Evolutionary conservation across 345 rosid genomes (phyloP), one percentile per base, ranked within the genome.

Genomic region (Pelargonium nanum): DNA sequence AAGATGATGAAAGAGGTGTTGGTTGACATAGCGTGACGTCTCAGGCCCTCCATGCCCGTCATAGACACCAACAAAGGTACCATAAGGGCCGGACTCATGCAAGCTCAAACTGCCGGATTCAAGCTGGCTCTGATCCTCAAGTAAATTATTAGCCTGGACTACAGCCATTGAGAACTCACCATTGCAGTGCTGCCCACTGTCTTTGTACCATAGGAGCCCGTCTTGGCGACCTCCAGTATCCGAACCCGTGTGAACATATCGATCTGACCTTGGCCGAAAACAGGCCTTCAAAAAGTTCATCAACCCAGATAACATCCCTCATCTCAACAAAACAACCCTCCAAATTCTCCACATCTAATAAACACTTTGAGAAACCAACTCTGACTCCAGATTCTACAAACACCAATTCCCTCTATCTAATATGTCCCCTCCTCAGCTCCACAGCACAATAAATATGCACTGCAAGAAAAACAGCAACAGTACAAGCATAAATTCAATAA

Each of bases 221-320:
- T 80, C 81, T 62, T 74, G 81, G 48, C 69, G 78, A 30, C 84
- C 80, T 30, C 62, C 53, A 12, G 81, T 10, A 0, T 74, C 73
- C 17, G 70, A 61, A 40, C 61, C 69, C 24, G 53, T 50, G 60
- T 65, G 77, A 56, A 21, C 53, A 54, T 70, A 70, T 26, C 56
- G 72, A 64, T 70, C 67, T 54, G 70, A 65, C 67, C 73, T 77
- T 8, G 79, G 68, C 69, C 77, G 71, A 60, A 80, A 72, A 58
- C 84, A 80, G 75, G 84, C 75, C 74, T 70, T 53, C 62, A 77
- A 59, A 63, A 74, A 65, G 79, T 66, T 80, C 81, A 74, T 69
- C 74, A 80, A 77, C 65, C 77, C 84, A 57, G 81, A 72, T 68
- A 80, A 72, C 84, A 80, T 80, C 84, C 84, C 84, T 80, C 84